Evolutionary conservation across 805 yeast genomes (phyloP).

Genomic region (Hagleromyces aurorensis): DNA sequence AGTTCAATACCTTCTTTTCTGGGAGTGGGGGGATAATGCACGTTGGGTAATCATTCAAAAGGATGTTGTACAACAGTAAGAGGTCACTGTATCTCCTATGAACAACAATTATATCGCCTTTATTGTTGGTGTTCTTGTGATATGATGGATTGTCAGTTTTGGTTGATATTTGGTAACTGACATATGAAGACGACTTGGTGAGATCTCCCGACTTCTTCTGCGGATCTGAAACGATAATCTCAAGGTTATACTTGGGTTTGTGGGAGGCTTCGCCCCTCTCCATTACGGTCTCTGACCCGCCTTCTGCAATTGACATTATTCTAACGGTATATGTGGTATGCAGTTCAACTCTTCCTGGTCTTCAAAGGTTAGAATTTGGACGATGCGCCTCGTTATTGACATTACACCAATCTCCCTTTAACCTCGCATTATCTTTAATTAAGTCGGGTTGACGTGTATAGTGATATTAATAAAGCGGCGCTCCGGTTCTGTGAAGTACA

Average conservation of each 20-base stretch:
- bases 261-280: slow-evolving; percentile 1
- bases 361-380: too few species aligned
- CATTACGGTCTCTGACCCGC: too few species aligned
- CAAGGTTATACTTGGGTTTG: slow-evolving; percentile 8
- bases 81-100: slow-evolving; percentile 80
- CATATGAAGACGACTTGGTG: slow-evolving; percentile 23
- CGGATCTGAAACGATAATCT: slow-evolving; percentile 30
- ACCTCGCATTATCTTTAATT: too few species aligned
- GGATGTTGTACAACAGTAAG: slow-evolving; percentile 63
- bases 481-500: too few species aligned
- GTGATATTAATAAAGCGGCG: too few species aligned
- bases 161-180: slow-evolving; percentile 29
- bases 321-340: too few species aligned
- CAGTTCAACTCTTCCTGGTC: too few species aligned
- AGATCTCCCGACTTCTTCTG: slow-evolving; percentile 26
- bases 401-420: too few species aligned
- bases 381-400: too few species aligned
- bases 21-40: slow-evolving; percentile 90
- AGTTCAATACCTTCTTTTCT: slow-evolving; percentile 83
- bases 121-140: slow-evolving; percentile 12
- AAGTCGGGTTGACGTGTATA: too few species aligned
- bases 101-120: slow-evolving; percentile 23
- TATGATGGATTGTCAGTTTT: slow-evolving; percentile 25
- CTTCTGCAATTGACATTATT: too few species aligned
- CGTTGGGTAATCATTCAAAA: slow-evolving; percentile 74